Percentiles rank a stretch among this genome's conserved stretches.
Evolutionary conservation across 441 rosid genomes (phyloP).

Genomic region (Croton laevigatus): DNA sequence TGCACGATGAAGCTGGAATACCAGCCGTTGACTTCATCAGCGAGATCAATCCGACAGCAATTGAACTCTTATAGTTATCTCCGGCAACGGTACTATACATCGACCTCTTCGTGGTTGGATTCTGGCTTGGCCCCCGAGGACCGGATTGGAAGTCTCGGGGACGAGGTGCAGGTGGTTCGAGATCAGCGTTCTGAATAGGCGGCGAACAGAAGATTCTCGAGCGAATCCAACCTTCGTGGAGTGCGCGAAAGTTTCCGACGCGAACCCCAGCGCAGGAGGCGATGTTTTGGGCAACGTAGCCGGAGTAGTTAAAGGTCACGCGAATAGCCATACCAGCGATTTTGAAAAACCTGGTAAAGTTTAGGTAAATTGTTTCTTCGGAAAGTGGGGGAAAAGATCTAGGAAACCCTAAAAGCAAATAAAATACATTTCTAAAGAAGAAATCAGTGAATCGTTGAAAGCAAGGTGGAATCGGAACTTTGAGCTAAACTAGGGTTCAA

Average conservation of each 20-base stretch:
- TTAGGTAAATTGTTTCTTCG: conserved; percentile 46
- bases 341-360: conserved; percentile 43
- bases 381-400: conserved; percentile 24
- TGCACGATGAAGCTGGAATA: conserved; percentile 26
- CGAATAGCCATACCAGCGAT: conserved; percentile 67
- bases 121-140: conserved; percentile 10
- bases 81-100: conserved; percentile 44
- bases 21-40: conserved; percentile 51
- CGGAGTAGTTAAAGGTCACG: conserved; percentile 61
- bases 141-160: conserved; percentile 13
- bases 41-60: conserved; percentile 53
- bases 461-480: conserved; percentile 33
- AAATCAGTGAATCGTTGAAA: conserved; percentile 31
- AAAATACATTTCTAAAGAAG: conserved; percentile 35
- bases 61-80: conserved; percentile 39
- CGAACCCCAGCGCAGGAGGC: conserved; percentile 51
- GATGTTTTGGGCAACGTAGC: conserved; percentile 67
- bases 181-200: conserved; percentile 38
- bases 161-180: conserved; percentile 33
- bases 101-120: background rate
- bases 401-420: conserved; percentile 34
- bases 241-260: conserved; percentile 40
- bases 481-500: conserved; percentile 17
- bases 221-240: conserved; percentile 52
- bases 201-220: conserved; percentile 40